Conservation (phyloP, 208 protist species). For the Leishmania turanica region DNA sequence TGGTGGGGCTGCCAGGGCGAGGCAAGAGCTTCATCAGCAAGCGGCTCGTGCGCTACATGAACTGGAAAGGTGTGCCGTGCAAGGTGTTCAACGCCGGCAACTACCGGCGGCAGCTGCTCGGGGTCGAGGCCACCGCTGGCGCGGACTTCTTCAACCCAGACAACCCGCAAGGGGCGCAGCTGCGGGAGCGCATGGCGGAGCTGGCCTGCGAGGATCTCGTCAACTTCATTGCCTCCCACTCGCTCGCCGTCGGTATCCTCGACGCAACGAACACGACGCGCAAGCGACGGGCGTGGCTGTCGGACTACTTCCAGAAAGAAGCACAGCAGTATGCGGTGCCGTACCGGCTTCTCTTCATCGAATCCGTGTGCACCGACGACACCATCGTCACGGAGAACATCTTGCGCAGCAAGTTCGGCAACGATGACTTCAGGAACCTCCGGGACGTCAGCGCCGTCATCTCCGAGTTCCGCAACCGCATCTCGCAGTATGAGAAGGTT, state of each 20-base stretch:
- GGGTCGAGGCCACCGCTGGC: slow-evolving; percentile 65
- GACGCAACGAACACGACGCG: slow-evolving; percentile 93
- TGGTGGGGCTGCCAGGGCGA: slow-evolving; percentile 88
- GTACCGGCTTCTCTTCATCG: slow-evolving; percentile 91
- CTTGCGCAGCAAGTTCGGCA: slow-evolving; percentile 86
- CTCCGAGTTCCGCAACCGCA: slow-evolving; percentile 77
- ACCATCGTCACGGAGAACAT: slow-evolving; percentile 91
- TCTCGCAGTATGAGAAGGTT: slow-evolving; percentile 88
- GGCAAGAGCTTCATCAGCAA: slow-evolving; percentile 91
- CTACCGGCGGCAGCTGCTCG: slow-evolving; percentile 85
- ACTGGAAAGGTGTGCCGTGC: slow-evolving; percentile 91
- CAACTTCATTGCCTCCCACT: slow-evolving; percentile 70
- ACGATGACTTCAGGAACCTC: slow-evolving; percentile 90
- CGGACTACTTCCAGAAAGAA: slow-evolving; percentile 64
- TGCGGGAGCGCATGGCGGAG: slow-evolving; percentile 88
- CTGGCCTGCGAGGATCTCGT: slow-evolving; percentile 85
- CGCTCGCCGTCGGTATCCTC: slow-evolving; percentile 83
- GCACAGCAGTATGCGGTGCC: slow-evolving; percentile 39
- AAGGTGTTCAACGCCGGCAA: slow-evolving; percentile 90
- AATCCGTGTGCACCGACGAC: slow-evolving; percentile 92
- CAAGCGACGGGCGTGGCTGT: slow-evolving; percentile 61
- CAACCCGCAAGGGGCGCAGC: slow-evolving; percentile 67
- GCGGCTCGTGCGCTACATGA: slow-evolving; percentile 88
- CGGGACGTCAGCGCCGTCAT: slow-evolving; percentile 82
- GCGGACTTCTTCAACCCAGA: slow-evolving; percentile 82